phyloP scores from a whole-genome alignment of 176 grass and related monocot genomes.

The Triticum timopheevii region DNA sequence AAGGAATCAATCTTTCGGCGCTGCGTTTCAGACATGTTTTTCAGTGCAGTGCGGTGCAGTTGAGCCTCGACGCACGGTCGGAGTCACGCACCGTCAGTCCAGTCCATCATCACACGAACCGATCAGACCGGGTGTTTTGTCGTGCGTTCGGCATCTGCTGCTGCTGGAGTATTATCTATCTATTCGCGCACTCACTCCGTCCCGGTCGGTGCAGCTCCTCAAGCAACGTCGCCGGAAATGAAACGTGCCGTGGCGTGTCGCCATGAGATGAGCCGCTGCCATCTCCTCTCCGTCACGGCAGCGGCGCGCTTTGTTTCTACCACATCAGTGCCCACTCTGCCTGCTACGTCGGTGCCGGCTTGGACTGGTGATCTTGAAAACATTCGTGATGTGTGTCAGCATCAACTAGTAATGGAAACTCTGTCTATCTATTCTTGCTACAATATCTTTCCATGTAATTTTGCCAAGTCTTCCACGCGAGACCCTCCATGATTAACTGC shows the following conservation, averaged over 20 bases:
- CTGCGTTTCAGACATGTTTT: background rate
- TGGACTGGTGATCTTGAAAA: background rate
- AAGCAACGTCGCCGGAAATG: background rate
- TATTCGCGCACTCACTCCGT: background rate
- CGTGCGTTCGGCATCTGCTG: background rate
- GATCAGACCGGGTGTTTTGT: background rate
- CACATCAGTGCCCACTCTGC: too few species aligned
- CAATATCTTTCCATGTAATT: too few species aligned
- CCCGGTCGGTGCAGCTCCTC: background rate
- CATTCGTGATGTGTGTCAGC: background rate
- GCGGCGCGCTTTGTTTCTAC: background rate
- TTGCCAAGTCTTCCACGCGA: constrained; percentile 41
- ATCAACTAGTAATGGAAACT: background rate
- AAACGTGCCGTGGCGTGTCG: background rate
- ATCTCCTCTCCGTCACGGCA: background rate
- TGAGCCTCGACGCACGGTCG: background rate
- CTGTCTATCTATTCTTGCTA: background rate
- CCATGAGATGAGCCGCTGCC: background rate
- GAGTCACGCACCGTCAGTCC: background rate
- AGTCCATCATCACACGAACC: background rate
- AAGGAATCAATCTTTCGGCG: constrained; percentile 15
- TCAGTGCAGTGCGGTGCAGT: too few species aligned
- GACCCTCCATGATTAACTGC: background rate
- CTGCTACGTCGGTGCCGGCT: background rate
- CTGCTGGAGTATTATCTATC: background rate